A percentile compares a stretch with the other conserved stretches of the same genome.
These are phyloP conservation scores for Tagetes patula DNA, from an alignment of 129 eudicot species.

Conservation along the genomic window DNA sequence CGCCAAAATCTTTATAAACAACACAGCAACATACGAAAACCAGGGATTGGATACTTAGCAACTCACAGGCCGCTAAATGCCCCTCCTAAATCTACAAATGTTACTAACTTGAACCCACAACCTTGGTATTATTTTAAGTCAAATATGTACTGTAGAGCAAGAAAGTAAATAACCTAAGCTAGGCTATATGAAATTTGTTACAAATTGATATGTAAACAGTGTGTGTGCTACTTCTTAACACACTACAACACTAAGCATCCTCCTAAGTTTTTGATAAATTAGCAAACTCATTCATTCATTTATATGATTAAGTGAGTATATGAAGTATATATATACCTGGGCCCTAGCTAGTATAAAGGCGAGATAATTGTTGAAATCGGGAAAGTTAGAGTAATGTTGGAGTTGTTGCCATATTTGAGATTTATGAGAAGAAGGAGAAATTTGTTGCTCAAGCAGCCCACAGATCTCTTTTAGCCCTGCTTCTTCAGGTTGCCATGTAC, in stretches of 20 bases:
- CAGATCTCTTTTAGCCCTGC: constrained; percentile 94
- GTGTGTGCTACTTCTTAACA: background rate
- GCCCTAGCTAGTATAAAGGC: constrained; percentile 85
- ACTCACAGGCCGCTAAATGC: background rate
- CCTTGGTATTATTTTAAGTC: background rate
- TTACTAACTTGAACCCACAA: too few relatives aligned
- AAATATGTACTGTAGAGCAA: background rate
- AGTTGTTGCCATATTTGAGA: constrained; percentile 90
- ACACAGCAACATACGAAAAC: background rate
- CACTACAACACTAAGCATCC: background rate
- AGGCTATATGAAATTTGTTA: background rate
- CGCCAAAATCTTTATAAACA: background rate
- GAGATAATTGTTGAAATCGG: constrained; percentile 95
- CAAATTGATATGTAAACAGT: background rate
- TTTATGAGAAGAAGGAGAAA: constrained; percentile 88
- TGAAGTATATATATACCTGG: constrained; percentile 41
- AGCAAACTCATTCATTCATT: too few relatives aligned
- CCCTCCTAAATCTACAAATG: background rate
- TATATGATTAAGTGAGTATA: too few relatives aligned
- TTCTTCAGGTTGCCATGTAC: constrained; percentile 85
- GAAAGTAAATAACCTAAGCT: background rate
- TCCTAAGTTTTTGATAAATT: background rate
- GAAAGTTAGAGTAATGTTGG: constrained; percentile 80
- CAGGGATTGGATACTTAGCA: background rate
- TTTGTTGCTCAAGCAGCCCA: constrained; percentile 82